Evolutionary conservation across 2,329 filamentous ascomycete species (phyloP).

Genomic region (Teratosphaeria nubilosa): DNA sequence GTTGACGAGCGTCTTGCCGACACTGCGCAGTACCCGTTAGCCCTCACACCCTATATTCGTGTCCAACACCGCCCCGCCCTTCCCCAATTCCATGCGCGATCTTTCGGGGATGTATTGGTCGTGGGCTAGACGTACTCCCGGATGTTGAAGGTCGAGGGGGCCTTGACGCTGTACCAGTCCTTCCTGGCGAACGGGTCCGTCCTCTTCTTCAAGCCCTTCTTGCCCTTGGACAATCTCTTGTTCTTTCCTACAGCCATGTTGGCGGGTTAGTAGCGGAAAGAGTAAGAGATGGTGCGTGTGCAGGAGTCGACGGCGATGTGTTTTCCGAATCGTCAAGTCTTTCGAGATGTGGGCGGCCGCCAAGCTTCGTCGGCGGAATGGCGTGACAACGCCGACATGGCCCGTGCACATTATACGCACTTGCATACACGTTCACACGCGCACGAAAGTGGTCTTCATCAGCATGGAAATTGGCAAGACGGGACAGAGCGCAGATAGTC

Average conservation of each 20-base stretch:
- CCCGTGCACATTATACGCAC: not conserved
- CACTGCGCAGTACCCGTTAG: conserved; percentile 49
- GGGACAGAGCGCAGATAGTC: too few species aligned
- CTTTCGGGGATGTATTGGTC: conserved; percentile 3
- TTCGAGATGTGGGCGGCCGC: not conserved
- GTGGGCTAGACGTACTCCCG: conserved; percentile 67
- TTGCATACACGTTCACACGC: not conserved
- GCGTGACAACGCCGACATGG: not conserved
- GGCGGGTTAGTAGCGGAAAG: conserved; percentile 17
- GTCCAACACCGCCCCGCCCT: not conserved
- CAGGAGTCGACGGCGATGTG: conserved; percentile 9
- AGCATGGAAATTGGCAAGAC: too few species aligned
- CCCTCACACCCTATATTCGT: not conserved
- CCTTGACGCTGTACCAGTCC: conserved; percentile 99
- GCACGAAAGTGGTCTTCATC: too few species aligned
- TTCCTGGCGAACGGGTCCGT: conserved; percentile 96
- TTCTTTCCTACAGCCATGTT: conserved; percentile 82
- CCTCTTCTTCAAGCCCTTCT: conserved; percentile 99
- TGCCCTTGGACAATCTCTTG: conserved; percentile 99
- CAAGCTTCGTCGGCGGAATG: not conserved
- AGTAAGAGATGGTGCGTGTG: conserved; percentile 7
- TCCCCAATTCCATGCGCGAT: not conserved
- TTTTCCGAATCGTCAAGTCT: not conserved
- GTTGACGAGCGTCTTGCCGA: conserved; percentile 99
- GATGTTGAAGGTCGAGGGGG: conserved; percentile 88